Percentiles rank a stretch among this genome's conserved stretches.
Evolutionary conservation across 306 rosid genomes (phyloP).

Genomic region (Hippophae gyantsensis): DNA sequence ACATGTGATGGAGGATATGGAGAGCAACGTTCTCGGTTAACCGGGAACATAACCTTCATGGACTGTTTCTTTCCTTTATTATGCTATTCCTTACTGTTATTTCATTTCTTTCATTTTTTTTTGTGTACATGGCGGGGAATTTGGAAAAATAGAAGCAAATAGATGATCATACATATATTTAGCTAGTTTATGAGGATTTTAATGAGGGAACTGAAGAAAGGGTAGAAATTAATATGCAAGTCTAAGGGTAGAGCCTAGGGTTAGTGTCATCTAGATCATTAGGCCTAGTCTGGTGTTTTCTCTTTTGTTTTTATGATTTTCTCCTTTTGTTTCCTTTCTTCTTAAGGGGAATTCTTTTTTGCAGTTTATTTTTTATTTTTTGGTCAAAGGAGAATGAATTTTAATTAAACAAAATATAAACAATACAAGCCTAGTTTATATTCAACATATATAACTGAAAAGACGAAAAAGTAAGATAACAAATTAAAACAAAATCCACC

Average conservation of each 20-base stretch:
- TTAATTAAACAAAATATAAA: no score
- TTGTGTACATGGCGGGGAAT: constrained; percentile 75
- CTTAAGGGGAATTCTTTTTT: constrained; percentile 75
- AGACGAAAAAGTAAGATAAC: no score
- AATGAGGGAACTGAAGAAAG: constrained; percentile 31
- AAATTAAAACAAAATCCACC: no score
- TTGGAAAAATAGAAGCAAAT: constrained; percentile 46
- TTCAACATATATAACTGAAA: no score
- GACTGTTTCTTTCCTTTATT: constrained; percentile 9
- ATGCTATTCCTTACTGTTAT: constrained; percentile 43
- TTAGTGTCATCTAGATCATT: constrained; percentile 31
- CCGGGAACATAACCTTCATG: constrained; percentile 2
- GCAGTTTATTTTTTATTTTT: constrained; percentile 44
- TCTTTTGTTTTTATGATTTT: constrained; percentile 33
- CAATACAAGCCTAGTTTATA: no score
- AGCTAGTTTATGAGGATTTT: constrained; percentile 25
- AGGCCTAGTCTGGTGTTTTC: constrained; percentile 37
- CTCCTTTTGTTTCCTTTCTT: constrained; percentile 1
- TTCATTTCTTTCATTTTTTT: constrained; percentile 54
- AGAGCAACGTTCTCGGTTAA: constrained; percentile 16
- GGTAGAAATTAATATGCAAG: constrained; percentile 27
- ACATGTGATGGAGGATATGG: constrained; percentile 39
- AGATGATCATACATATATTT: constrained; percentile 55
- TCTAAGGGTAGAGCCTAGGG: constrained; percentile 58
- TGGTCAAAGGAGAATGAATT: no score